A percentile compares a stretch with the other conserved stretches of the same genome.
These are phyloP conservation scores for Phlebiopsis flavidoalba DNA, from an alignment of 768 basidiomycete species.

Conservation along the genomic window DNA sequence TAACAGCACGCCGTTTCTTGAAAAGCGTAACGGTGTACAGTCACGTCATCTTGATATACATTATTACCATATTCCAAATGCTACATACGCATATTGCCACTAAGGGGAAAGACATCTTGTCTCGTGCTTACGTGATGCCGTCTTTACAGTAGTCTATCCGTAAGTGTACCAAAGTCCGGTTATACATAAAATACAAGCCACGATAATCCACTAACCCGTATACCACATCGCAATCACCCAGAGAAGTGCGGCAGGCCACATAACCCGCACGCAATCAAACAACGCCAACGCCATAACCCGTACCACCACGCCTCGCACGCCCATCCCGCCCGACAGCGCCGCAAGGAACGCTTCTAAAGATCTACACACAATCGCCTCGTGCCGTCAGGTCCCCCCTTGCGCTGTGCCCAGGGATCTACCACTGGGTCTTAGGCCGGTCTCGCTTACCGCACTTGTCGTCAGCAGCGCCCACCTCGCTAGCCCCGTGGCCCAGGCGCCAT, in stretches of 20 bases:
- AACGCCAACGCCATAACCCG: background rate
- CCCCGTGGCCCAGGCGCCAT: background rate
- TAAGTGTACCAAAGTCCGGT: background rate
- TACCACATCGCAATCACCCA: constrained; percentile 6
- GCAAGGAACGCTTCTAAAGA: background rate
- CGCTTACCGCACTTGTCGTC: background rate
- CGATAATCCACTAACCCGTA: background rate
- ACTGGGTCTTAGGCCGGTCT: too few relatives aligned
- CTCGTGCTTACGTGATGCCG: too few relatives aligned
- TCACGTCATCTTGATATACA: too few relatives aligned
- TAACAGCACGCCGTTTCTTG: background rate
- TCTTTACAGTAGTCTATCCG: background rate
- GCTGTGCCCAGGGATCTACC: background rate
- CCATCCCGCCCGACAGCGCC: background rate
- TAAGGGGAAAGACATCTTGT: background rate
- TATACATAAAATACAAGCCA: background rate
- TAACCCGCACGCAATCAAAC: background rate
- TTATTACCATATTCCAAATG: background rate
- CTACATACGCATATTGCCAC: background rate
- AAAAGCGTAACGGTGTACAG: too few relatives aligned
- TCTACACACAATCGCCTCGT: background rate
- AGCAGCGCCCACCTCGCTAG: background rate
- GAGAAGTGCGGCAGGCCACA: background rate
- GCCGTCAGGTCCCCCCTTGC: background rate
- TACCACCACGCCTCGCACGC: background rate